Evolutionary conservation across 805 yeast species (phyloP), one percentile per base, ranked within the genome.

Genomic region (Torulaspora delbrueckii): DNA sequence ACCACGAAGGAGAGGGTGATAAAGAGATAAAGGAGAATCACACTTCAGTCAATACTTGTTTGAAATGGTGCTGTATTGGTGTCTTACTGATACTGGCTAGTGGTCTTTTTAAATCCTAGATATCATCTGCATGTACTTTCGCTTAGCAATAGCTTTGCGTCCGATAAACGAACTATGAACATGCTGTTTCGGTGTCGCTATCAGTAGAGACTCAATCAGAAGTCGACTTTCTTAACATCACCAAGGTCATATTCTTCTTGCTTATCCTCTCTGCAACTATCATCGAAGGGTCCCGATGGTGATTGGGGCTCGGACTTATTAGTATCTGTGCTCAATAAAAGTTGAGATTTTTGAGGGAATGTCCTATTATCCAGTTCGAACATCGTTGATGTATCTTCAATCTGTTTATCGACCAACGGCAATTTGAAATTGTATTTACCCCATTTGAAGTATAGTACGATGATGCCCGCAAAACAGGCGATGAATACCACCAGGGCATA

Each of bases 371-470:
- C 43, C 22, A 32, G 16, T 13, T 37, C 42, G 10, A 40, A 22
- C 32, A 26, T 35, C 19, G 42, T 32, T 16, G 42, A 23, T 10
- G 14, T 16, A 22, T 43, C 38, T 13, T 19, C 23, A 9, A 13
- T 10, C n/a, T 31, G 37, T 30, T 54, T 57, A 45, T 66, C 72
- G 5, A 69, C 64, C 30, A 66, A 48, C 8, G 93, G 93, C 0
- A 89, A 85, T 30, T 74, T 77, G 66, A 85, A 84, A 46, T 75
- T 72, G 12, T 68, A 50, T 25, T 66, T 70, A 1, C 91, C 93
- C 86, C 87, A 85, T 8, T 67, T 56, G 40, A 68, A 67, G 65
- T 78, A 85, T 4, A 77, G 48, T 0, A 73, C 50, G 0, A 83
- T 77, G 32, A 81, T 71, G 1, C 68, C 54, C 0, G 77, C 52